These are phyloP conservation scores for Sporothrix protearum DNA, from an alignment of 2,329 filamentous ascomycete genomes.

Conservation along the genomic window DNA sequence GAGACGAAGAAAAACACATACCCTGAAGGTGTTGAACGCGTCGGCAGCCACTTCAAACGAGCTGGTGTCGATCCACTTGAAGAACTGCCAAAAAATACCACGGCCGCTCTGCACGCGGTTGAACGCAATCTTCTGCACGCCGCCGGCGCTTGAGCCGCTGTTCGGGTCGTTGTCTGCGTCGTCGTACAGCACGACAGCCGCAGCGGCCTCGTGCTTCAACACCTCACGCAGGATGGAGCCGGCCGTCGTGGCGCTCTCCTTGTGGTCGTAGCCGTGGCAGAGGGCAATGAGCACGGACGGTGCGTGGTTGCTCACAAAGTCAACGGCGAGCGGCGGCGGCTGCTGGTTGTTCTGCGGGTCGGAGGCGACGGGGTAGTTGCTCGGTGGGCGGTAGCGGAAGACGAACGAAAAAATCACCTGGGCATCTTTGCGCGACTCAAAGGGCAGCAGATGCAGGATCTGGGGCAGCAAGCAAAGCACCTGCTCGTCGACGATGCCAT, in stretches of 20 bases:
- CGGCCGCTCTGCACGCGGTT: constrained; percentile 71
- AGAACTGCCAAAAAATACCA: constrained; percentile 95
- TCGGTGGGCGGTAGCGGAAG: constrained; percentile 78
- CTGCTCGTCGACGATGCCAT: constrained; percentile 79
- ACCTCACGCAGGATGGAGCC: constrained; percentile 87
- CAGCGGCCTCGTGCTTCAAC: constrained; percentile 82
- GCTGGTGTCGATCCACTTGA: constrained; percentile 94
- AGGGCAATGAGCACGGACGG: constrained; percentile 85
- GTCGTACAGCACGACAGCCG: constrained; percentile 88
- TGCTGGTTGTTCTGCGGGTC: constrained; percentile 41
- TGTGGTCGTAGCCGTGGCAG: constrained; percentile 83
- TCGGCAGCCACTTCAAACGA: constrained; percentile 96
- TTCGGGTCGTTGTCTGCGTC: constrained; percentile 61
- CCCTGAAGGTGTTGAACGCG: constrained; percentile 94
- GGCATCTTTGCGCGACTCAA: constrained; percentile 93
- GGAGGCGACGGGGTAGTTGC: constrained; percentile 17
- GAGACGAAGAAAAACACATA: constrained; percentile 43
- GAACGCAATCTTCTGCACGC: constrained; percentile 72
- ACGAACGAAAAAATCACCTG: constrained; percentile 95
- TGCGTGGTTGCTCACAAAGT: constrained; percentile 80
- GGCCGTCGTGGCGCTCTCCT: constrained; percentile 87
- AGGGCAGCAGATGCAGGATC: constrained; percentile 80
- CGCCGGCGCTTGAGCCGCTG: constrained; percentile 65
- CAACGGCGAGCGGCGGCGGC: constrained; percentile 76
- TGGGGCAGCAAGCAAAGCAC: constrained; percentile 79